Evolutionary conservation across 2,329 filamentous ascomycete genomes (phyloP), one percentile per base, ranked within the genome.

Genomic region (Claviceps fusiformis): DNA sequence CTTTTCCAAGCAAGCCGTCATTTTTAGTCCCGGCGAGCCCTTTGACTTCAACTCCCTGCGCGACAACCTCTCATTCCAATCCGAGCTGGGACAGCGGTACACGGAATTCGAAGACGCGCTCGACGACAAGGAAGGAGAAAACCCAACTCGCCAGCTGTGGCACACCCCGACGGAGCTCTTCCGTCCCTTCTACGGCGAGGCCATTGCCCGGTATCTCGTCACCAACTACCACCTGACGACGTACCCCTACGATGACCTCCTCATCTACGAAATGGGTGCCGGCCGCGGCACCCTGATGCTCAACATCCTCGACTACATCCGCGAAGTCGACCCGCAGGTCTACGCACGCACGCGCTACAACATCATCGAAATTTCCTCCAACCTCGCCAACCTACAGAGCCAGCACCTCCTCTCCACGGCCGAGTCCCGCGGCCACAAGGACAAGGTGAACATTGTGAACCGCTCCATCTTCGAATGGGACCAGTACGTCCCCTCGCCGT

Each of bases 231-330:
- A 93, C 68, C 82, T 96, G 67, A 89, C 88, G 48, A 82, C 89
- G 55, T 97, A 93, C 68, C 93, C 93, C 2, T 96, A 97, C 75
- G 85, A 96, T 71, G 93, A 98, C 71, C 80, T 98, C 53, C 88
- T 95, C 63, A 95, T 98, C 69, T 98, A 96, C 78, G 93, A 98
- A 70, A 95, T 98, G 87, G 93, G 93, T 53, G 93, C 93, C 44
- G 93, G 93, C 63, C 92, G 95, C 64, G 93, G 93, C 59, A 98
- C 95, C 0, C 80, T 98, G 67, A 98, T 98, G 93, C 79, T 93
- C 67, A 98, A 98, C 70, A 91, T 98, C 56, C 79, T 98, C 58
- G 92, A 98, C 75, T 95, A 95, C 70, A 95, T 98, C 68, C 87
- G 91, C 59, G 85, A 88, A 60, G 79, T 85, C 48, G 88, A 97